Percentiles rank a stretch among this genome's conserved stretches.
phyloP scores from a whole-genome alignment of 257 asterid species.

The Przewalskia tangutica region DNA sequence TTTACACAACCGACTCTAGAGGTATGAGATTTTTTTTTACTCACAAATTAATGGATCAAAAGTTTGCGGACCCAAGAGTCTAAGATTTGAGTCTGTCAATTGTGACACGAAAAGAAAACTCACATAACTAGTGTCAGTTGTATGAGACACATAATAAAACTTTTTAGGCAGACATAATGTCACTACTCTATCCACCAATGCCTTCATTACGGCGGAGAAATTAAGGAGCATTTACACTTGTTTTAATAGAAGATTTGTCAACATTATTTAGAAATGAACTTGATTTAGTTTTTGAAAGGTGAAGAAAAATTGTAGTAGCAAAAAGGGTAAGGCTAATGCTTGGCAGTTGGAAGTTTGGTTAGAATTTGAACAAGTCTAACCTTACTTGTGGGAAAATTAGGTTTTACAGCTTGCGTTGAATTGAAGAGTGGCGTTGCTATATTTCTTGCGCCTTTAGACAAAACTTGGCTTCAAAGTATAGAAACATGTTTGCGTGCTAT shows the following conservation, averaged over 20 bases:
- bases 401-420: slow-evolving; percentile 1
- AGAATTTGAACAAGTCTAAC: background rate
- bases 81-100: no score
- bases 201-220: background rate
- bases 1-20: no score
- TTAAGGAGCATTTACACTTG: background rate
- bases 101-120: no score
- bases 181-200: background rate
- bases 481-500: background rate
- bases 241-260: background rate
- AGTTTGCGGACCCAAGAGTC: no score
- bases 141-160: no score
- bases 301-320: background rate
- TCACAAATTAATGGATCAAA: no score
- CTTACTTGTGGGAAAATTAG: background rate
- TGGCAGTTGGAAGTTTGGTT: background rate
- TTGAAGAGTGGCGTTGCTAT: background rate
- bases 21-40: no score
- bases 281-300: background rate
- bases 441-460: background rate
- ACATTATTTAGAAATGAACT: no score
- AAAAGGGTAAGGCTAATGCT: background rate
- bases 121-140: no score
- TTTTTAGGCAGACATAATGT: no score
- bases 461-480: background rate